These are phyloP conservation scores for Pezicula rhizophila DNA, from an alignment of 2,329 filamentous ascomycete genomes.

Conservation along the genomic window DNA sequence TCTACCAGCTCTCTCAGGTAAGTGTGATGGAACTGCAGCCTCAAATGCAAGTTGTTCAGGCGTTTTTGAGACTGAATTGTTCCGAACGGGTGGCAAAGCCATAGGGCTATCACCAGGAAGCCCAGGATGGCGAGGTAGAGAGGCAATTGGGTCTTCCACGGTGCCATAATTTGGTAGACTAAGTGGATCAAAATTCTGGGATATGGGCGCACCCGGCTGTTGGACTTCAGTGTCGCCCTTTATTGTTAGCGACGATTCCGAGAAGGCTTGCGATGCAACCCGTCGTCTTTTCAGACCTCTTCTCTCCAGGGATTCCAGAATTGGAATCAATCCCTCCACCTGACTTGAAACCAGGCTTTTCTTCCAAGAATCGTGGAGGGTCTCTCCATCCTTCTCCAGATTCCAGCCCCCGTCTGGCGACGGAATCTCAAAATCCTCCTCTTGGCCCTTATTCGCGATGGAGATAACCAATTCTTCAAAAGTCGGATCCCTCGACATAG, in stretches of 20 bases:
- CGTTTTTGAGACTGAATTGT: neutral
- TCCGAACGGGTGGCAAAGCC: neutral
- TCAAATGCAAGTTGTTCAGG: neutral
- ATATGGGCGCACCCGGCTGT: too few relatives aligned
- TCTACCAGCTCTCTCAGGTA: conserved; percentile 2
- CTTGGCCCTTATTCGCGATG: conserved; percentile 19
- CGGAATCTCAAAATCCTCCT: conserved; percentile 31
- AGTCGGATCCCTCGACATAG: conserved; percentile 2
- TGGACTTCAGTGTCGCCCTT: too few relatives aligned
- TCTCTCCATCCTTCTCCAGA: conserved; percentile 18
- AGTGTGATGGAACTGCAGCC: neutral
- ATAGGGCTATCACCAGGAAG: too few relatives aligned
- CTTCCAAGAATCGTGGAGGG: conserved; percentile 8
- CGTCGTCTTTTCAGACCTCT: conserved; percentile 1
- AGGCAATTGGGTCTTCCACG: neutral
- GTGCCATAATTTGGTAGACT: neutral
- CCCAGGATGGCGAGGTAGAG: too few relatives aligned
- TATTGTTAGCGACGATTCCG: too few relatives aligned
- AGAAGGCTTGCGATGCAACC: neutral
- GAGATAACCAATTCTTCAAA: conserved; percentile 4
- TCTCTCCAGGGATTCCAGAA: neutral
- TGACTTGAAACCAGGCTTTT: neutral
- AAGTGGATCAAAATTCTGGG: neutral
- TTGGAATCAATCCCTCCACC: neutral
- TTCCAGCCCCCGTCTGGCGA: conserved; percentile 27